A percentile compares a stretch with the other conserved stretches of the same genome.
phyloP scores from a whole-genome alignment of 768 basidiomycete species.

The Tubosaeta brunneosetosa region DNA sequence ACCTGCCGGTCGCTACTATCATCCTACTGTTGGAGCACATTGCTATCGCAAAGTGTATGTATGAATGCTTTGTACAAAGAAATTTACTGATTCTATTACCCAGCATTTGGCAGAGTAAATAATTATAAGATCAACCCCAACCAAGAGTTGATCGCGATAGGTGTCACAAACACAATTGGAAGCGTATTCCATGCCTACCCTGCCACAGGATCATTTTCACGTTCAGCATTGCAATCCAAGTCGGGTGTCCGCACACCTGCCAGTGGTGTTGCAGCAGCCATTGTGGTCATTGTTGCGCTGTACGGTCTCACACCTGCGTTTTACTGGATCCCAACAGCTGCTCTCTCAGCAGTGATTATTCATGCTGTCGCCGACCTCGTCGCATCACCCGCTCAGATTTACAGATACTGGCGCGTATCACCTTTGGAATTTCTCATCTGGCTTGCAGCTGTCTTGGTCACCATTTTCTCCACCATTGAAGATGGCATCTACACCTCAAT shows the following conservation, averaged over 20 bases:
- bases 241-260: conserved; percentile 96
- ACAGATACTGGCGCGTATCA: conserved; percentile 88
- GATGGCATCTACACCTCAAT: conserved; percentile 89
- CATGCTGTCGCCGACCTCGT: conserved; percentile 89
- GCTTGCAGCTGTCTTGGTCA: conserved; percentile 80
- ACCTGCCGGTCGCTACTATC: conserved; percentile 83
- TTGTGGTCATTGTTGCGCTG: conserved; percentile 88
- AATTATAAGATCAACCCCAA: conserved; percentile 92
- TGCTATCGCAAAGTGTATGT: conserved; percentile 88
- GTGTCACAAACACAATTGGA: conserved; percentile 92
- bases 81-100: conserved; percentile 8
- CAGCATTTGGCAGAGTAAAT: conserved; percentile 92
- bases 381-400: conserved; percentile 75
- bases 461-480: conserved; percentile 92
- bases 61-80: background rate
- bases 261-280: conserved; percentile 78
- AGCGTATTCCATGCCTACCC: conserved; percentile 90
- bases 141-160: conserved; percentile 95
- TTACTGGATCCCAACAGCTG: conserved; percentile 81
- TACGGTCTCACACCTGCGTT: conserved; percentile 93
- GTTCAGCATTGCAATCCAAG: conserved; percentile 94
- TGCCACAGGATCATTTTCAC: conserved; percentile 96
- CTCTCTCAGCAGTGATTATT: conserved; percentile 90
- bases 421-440: conserved; percentile 92
- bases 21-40: conserved; percentile 94